Percentiles rank a stretch among this genome's conserved stretches.
Conservation (phyloP, 768 basidiomycete genomes). For the Vishniacozyma victoriae region DNA sequence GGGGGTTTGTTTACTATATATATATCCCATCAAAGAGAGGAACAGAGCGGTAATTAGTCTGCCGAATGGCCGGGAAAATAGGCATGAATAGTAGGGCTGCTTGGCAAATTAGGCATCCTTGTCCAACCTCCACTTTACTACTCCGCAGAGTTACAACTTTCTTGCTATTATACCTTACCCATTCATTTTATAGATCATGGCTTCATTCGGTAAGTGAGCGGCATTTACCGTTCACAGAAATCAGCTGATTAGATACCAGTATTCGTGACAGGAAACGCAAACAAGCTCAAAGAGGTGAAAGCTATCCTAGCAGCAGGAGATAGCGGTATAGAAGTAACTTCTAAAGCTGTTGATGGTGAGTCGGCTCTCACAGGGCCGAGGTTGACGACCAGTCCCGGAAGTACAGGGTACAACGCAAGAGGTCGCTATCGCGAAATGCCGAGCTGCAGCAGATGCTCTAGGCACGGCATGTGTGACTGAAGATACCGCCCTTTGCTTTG, state of each 20-base stretch:
- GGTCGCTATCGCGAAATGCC: conserved; percentile 81
- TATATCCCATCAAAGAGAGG: no score
- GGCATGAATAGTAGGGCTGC: no score
- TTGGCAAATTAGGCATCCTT: no score
- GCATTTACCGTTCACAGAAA: not conserved
- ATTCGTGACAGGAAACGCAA: conserved; percentile 90
- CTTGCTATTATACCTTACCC: no score
- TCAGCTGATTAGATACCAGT: conserved; percentile 52
- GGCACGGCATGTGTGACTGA: conserved; percentile 50
- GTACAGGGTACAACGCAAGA: conserved; percentile 88
- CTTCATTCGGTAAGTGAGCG: conserved; percentile 23
- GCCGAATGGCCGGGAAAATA: no score
- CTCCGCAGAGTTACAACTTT: no score
- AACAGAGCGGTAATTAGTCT: no score
- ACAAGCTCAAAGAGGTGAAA: conserved; percentile 84
- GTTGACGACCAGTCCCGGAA: conserved; percentile 65
- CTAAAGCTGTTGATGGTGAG: conserved; percentile 73
- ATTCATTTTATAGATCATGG: no score
- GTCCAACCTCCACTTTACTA: no score
- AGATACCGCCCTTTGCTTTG: conserved; percentile 89
- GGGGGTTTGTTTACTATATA: no score
- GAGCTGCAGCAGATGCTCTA: conserved; percentile 65
- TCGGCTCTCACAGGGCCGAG: conserved; percentile 16
- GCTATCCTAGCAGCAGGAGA: conserved; percentile 61
- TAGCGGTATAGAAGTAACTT: conserved; percentile 65